Conservation (phyloP, 2,329 filamentous ascomycete genomes). For the Pezicula neosporulosa region DNA sequence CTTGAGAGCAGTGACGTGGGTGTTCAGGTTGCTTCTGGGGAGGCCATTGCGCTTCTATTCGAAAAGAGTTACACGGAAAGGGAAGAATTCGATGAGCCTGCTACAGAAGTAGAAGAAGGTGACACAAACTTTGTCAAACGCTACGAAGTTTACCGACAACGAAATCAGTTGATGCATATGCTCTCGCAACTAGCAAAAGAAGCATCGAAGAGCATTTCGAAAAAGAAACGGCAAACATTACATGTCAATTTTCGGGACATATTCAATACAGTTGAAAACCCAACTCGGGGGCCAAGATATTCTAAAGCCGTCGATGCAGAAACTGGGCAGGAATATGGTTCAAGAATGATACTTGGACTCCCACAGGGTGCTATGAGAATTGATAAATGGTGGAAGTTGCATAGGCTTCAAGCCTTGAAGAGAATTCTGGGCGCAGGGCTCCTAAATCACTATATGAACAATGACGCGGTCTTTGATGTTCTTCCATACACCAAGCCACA, state of each 20-base stretch:
- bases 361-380: slow-evolving; percentile 57
- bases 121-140: slow-evolving; percentile 47
- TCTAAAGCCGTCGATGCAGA: slow-evolving; percentile 60
- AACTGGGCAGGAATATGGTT: slow-evolving; percentile 57
- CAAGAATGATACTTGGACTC: slow-evolving; percentile 58
- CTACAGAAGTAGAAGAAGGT: slow-evolving; percentile 39
- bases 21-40: slow-evolving; percentile 67
- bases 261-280: slow-evolving; percentile 62
- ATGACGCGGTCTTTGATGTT: slow-evolving; percentile 56
- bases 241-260: slow-evolving; percentile 66
- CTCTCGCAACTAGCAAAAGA: slow-evolving; percentile 57
- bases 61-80: slow-evolving; percentile 54
- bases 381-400: slow-evolving; percentile 72
- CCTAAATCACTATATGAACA: slow-evolving; percentile 58
- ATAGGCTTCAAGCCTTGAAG: slow-evolving; percentile 58
- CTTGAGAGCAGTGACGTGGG: slow-evolving; percentile 57
- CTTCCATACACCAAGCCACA: slow-evolving; percentile 35
- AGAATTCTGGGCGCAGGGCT: slow-evolving; percentile 60
- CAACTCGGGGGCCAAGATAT: slow-evolving; percentile 62
- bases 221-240: slow-evolving; percentile 63
- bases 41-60: slow-evolving; percentile 69
- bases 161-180: slow-evolving; percentile 54
- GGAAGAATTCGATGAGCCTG: slow-evolving; percentile 41
- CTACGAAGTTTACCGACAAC: slow-evolving; percentile 65
- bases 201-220: slow-evolving; percentile 59